phyloP scores from a whole-genome alignment of 495 filamentous ascomycete genomes.

The Hyaloscypha variabilis region DNA sequence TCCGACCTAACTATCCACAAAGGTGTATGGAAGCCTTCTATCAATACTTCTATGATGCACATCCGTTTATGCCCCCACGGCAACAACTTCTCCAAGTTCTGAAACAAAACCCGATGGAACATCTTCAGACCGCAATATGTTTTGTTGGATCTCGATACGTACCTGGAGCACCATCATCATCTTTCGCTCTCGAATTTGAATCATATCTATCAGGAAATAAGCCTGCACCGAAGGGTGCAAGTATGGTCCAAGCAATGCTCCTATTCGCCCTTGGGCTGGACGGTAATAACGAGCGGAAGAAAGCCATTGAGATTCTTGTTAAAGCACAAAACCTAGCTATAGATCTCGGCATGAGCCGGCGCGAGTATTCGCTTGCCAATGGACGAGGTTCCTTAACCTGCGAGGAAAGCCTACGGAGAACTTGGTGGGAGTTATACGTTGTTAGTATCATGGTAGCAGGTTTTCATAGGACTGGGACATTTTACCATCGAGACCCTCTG shows the following conservation, averaged over 20 bases:
- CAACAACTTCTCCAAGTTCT: slow-evolving; percentile 45
- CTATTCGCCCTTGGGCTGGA: slow-evolving; percentile 78
- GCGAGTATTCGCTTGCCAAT: slow-evolving; percentile 45
- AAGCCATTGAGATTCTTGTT: slow-evolving; percentile 63
- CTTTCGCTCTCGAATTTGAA: slow-evolving; percentile 59
- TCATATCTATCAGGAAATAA: slow-evolving; percentile 43
- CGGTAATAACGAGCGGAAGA: slow-evolving; percentile 65
- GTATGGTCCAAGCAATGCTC: slow-evolving; percentile 73
- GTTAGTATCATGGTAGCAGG: slow-evolving; percentile 68
- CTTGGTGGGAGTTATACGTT: slow-evolving; percentile 90
- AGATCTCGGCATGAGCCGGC: slow-evolving; percentile 71
- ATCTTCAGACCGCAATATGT: slow-evolving; percentile 64
- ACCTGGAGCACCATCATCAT: slow-evolving; percentile 47
- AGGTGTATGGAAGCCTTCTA: slow-evolving; percentile 57
- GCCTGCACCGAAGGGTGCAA: slow-evolving; percentile 55
- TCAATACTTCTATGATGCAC: slow-evolving; percentile 65
- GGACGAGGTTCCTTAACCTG: slow-evolving; percentile 46
- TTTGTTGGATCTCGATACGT: slow-evolving; percentile 67
- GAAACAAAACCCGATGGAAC: slow-evolving; percentile 43
- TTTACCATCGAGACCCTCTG: slow-evolving; percentile 53
- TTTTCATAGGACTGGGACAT: slow-evolving; percentile 56
- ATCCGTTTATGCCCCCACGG: slow-evolving; percentile 65
- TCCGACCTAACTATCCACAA: slow-evolving; percentile 2
- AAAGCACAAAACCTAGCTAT: slow-evolving; percentile 69
- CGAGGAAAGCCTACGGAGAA: slow-evolving; percentile 77